Percentiles rank a stretch among this genome's conserved stretches.
These are phyloP conservation scores for Suillus decipiens DNA, from an alignment of 768 basidiomycete genomes.

Conservation along the genomic window DNA sequence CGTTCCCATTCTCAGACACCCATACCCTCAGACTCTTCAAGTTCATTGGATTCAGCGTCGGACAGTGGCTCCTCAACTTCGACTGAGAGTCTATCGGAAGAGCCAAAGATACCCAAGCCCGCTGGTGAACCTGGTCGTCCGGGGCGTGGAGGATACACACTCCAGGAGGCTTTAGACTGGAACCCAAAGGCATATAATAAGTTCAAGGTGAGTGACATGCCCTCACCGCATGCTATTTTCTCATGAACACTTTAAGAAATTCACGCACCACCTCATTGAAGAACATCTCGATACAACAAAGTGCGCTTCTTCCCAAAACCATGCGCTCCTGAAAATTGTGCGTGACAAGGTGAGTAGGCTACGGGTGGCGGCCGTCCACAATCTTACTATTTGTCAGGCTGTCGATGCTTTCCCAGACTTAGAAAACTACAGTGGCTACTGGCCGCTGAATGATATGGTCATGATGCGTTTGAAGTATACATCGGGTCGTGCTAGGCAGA, in stretches of 20 bases:
- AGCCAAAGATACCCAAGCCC: conserved; percentile 27
- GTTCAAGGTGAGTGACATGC: conserved; percentile 18
- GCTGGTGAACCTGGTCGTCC: conserved; percentile 24
- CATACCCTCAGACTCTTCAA: too few relatives aligned
- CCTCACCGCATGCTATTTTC: background rate
- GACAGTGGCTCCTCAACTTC: background rate
- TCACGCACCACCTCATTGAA: conserved; percentile 4
- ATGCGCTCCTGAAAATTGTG: background rate
- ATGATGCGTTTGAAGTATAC: conserved; percentile 20
- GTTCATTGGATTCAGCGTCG: too few relatives aligned
- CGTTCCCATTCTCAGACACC: too few relatives aligned
- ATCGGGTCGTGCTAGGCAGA: background rate
- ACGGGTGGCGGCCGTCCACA: too few relatives aligned
- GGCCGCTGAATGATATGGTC: conserved; percentile 14
- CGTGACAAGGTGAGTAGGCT: background rate
- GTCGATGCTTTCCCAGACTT: conserved; percentile 10
- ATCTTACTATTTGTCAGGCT: background rate
- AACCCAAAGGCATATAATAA: conserved; percentile 15
- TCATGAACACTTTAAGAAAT: conserved; percentile 5
- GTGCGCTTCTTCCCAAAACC: conserved; percentile 14
- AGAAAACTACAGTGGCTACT: conserved; percentile 11
- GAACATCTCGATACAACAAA: conserved; percentile 10
- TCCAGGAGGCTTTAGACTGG: conserved; percentile 24
- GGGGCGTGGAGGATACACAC: conserved; percentile 27
- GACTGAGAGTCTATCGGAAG: conserved; percentile 6